Evolutionary conservation across 2,329 filamentous ascomycete species (phyloP).

Genomic region (Ilyonectria destructans): DNA sequence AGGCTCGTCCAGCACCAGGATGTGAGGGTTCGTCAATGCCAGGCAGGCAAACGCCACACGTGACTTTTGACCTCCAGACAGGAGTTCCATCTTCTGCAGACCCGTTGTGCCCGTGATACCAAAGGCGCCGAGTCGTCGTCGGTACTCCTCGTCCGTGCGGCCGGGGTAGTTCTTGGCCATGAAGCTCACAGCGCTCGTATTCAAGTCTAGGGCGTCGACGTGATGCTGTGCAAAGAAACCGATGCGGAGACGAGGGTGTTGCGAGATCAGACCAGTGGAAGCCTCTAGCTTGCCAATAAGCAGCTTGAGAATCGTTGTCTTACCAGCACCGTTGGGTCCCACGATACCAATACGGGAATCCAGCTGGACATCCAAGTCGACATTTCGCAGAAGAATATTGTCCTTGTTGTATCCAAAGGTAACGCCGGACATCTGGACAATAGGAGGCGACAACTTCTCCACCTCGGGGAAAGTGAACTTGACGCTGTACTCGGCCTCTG

Average conservation of each 20-base stretch:
- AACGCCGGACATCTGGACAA: constrained; percentile 96
- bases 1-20: constrained; percentile 97
- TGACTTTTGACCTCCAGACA: constrained; percentile 98
- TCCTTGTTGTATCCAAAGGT: constrained; percentile 90
- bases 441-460: constrained; percentile 96
- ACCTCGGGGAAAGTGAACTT: constrained; percentile 98
- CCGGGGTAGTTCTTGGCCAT: constrained; percentile 95
- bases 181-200: constrained; percentile 91
- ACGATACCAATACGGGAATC: constrained; percentile 99
- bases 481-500: constrained; percentile 95
- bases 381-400: constrained; percentile 84
- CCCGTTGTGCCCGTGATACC: constrained; percentile 95
- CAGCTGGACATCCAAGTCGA: constrained; percentile 96
- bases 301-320: constrained; percentile 98
- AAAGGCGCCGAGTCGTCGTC: constrained; percentile 92
- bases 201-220: constrained; percentile 95
- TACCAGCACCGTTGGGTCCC: constrained; percentile 98
- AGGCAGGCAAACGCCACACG: constrained; percentile 98
- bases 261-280: constrained; percentile 85
- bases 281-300: constrained; percentile 89
- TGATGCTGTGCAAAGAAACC: constrained; percentile 99
- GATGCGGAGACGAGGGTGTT: constrained; percentile 89
- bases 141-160: constrained; percentile 95
- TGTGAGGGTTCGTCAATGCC: constrained; percentile 94
- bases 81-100: constrained; percentile 92